Evolutionary conservation across 768 basidiomycete species (phyloP), one percentile per base, ranked within the genome.

Genomic region (Pisolithus tinctorius): DNA sequence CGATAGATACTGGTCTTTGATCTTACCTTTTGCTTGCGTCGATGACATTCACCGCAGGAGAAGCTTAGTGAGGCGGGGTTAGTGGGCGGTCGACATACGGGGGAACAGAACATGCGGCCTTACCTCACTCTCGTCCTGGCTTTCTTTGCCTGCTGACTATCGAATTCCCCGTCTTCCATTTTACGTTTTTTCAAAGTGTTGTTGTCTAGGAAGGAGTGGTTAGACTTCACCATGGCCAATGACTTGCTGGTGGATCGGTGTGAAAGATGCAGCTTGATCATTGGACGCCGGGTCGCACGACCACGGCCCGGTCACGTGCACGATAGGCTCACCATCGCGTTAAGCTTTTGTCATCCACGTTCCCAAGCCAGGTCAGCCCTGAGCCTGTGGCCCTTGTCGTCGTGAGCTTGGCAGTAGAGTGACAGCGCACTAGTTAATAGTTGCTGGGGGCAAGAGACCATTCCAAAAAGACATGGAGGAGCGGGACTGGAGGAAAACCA

Each of bases 1-100:
- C 57, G 53, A 60, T 58, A 45, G 14, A 56, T 29, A 43, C 54
- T 47, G 43, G 55, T 36, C 27, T 45, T 49, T 34, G 23, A 36
- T 23, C 52, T 7, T 50, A 86, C 88, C 78, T 91, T 91, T 69
- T 93, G 89, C 65, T 93, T 93, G 55, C 89, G 75, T 20, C 89
- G 80, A 71, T 92, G 90, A 56, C 90, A 92, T 71, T 93, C 89
- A 16, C 86, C 86, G 51, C 88, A 90, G 8, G 88, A 89, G 58
- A 88, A 90, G 67, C 87, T 89, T 60, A 6, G 14, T 42, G 49
- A 43, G 13, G 48, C 20, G 50, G 23, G 6, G 17, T 60, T 51
- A 57, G 37, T 34, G 50, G 52, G 31, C 23, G 38, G 6, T 25
- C 30, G 31, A 29, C 50, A 45, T 17, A 37, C 27, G 49, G 17